Base-by-base conservation (phyloP, 495 filamentous ascomycete species). In the Pyrenula massariospora region DNA sequence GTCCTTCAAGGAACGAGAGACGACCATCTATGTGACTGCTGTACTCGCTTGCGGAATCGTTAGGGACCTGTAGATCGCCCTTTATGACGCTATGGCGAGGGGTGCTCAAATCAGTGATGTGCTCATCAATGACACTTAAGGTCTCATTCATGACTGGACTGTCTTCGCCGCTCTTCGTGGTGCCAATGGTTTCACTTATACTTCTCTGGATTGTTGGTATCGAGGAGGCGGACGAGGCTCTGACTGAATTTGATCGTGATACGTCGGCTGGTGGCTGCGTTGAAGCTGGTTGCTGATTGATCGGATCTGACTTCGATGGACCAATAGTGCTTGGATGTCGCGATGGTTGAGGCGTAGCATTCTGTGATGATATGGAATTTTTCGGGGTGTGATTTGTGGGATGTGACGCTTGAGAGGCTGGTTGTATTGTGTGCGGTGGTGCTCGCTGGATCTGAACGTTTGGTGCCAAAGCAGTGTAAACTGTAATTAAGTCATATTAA, bases 71-170 rank as follows among this genome's bases (percentile, higher is more conserved):
- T 31, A 76, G 73, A 25, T 84, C 80, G 54, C 70, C 74, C 20
- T 68, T 68, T 10, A 67, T 63, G 25, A 79, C 60, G 51, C 81
- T 80, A 54, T 84, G 80, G 47, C 84, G 80, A 50, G 89, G 81
- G 3, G 84, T 89, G 65, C 84, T 84, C 71, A 99, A 84, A 65
- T 96, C 89, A 22, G 90, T 96, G 52, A 99, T 97, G 66, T 96
- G 94, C 69, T 99, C 94, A 63, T 99, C 82, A 63, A 99, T 99
- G 25, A 97, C 94, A 62, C 89, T 95, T 57, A 99, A 70, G 0
- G 94, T 97, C 65, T 99, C 92, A 65, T 95, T 90, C 76, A 99
- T 88, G 23, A 97, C 91, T 2, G 91, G 88, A 64, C 88, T 91
- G 23, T 83, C 79, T 60, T 82, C 73, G 31, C 72, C 70, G 58